Evolutionary conservation across 257 asterid species (phyloP), one percentile per base, ranked within the genome.

Genomic region (Petunia secreta): DNA sequence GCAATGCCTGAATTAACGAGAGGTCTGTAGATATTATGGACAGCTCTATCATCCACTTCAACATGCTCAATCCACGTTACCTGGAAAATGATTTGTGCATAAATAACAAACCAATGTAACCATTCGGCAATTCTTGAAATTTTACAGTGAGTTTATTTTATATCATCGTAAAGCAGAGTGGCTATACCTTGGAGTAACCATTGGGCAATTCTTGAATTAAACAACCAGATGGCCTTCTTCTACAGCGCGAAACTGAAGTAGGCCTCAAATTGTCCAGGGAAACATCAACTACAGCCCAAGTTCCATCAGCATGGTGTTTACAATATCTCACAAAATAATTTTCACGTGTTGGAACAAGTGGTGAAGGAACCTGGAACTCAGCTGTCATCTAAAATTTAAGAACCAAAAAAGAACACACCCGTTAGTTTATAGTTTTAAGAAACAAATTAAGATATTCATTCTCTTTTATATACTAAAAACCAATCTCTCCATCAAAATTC

Each of bases 201-300:
- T 92, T 91, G 1, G 96, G 94, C 75, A 92, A 52, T 80, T 92
- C 97, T 85, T 92, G 94, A 65, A 92, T 92, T 75, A 91, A 64
- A 85, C 97, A 92, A n/a, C 97, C 97, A 16, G 97, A 92, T 0
- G 96, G 94, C 80, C 96, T 88, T 43, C 96, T 71, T 39, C 97
- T 81, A 59, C 92, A 89, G 11, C 87, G 88, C 0, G 94, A 88
- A 0, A 89, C 62, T 15, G 97, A 82, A 71, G 86, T 43, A 4
- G 93, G 93, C 11, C 90, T 84, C 14, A 92, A 63, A 80, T 83
- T 91, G 83, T 92, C 97, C 76, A 92, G 83, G 2, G 97, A 92
- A 76, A 92, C 96, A 75, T 92, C 97, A 1, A 90, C 97, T 1
- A 92, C 94, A 1, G 94, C 97, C 97, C 97, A 92, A 4, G 81